Percentiles rank a stretch among this genome's conserved stretches.
phyloP scores from a whole-genome alignment of 495 filamentous ascomycete genomes.

The Pyrenula aspistea region DNA sequence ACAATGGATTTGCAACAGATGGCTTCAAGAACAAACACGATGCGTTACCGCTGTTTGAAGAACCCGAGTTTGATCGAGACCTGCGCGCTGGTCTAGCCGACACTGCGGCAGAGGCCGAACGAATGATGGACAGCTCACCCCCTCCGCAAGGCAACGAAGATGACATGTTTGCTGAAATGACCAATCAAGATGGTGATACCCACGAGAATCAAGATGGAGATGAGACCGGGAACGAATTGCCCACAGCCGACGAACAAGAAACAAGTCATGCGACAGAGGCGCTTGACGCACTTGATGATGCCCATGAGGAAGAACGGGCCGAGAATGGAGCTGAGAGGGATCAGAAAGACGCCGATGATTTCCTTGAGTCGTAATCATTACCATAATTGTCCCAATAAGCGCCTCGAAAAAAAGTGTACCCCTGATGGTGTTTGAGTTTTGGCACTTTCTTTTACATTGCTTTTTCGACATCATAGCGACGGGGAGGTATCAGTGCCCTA shows the following conservation, averaged over 20 bases:
- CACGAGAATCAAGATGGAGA: conserved; percentile 12
- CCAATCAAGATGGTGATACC: conserved; percentile 29
- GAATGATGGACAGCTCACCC: conserved; percentile 24
- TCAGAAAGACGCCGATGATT: background rate
- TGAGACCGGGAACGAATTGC: conserved; percentile 6
- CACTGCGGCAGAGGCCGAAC: conserved; percentile 13
- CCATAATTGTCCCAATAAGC: too few relatives aligned
- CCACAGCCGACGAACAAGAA: conserved; percentile 29
- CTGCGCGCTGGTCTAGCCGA: conserved; percentile 10
- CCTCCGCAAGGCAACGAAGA: conserved; percentile 28
- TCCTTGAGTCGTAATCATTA: background rate
- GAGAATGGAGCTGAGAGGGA: background rate
- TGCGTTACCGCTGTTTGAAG: conserved; percentile 29
- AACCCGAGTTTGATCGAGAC: conserved; percentile 24
- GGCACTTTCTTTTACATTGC: background rate
- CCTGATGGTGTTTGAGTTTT: too few relatives aligned
- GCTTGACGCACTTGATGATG: conserved; percentile 27
- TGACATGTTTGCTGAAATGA: conserved; percentile 35
- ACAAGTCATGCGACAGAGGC: conserved; percentile 28
- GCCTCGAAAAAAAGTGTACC: too few relatives aligned
- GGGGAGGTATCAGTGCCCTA: background rate
- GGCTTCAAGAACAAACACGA: conserved; percentile 25
- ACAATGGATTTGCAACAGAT: conserved; percentile 12
- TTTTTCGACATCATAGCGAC: background rate
- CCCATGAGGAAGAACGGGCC: background rate